These are phyloP conservation scores for Halophytophthora polymorphica DNA, from an alignment of 352 stramenopile species.

Conservation along the genomic window DNA sequence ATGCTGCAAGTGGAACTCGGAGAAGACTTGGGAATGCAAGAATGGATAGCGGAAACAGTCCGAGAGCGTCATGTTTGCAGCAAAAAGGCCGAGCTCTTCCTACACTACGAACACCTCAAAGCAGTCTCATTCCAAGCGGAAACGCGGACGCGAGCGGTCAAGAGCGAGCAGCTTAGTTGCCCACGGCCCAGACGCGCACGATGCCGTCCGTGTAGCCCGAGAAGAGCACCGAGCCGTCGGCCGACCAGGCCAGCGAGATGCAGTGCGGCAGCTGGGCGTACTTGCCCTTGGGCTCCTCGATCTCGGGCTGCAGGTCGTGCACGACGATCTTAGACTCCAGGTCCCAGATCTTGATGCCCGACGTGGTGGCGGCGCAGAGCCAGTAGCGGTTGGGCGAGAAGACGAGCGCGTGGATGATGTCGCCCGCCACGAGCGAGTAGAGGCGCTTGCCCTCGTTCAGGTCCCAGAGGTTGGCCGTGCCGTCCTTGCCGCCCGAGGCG, in stretches of 20 bases:
- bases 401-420: constrained; percentile 96
- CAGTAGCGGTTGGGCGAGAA: constrained; percentile 99
- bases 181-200: constrained; percentile 94
- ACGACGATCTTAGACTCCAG: constrained; percentile 99
- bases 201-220: constrained; percentile 98
- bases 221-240: constrained; percentile 98
- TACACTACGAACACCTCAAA: constrained; percentile 12
- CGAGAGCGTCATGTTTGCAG: constrained; percentile 25
- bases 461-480: constrained; percentile 99
- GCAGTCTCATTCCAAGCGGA: constrained; percentile 12
- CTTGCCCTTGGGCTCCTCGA: constrained; percentile 90
- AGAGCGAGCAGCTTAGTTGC: constrained; percentile 60
- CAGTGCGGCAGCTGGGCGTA: constrained; percentile 94
- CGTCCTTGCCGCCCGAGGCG: constrained; percentile 99
- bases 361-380: constrained; percentile 98
- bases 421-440: constrained; percentile 97
- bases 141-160: constrained; percentile 4
- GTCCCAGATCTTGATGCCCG: constrained; percentile 99
- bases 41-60: constrained; percentile 23
- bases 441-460: constrained; percentile 99
- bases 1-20: background rate
- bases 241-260: constrained; percentile 97
- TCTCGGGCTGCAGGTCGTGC: constrained; percentile 94
- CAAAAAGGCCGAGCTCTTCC: background rate
- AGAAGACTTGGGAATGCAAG: background rate